A percentile compares a stretch with the other conserved stretches of the same genome.
Conservation (phyloP, 116 monocot species). For the Thalassia testudinum region DNA sequence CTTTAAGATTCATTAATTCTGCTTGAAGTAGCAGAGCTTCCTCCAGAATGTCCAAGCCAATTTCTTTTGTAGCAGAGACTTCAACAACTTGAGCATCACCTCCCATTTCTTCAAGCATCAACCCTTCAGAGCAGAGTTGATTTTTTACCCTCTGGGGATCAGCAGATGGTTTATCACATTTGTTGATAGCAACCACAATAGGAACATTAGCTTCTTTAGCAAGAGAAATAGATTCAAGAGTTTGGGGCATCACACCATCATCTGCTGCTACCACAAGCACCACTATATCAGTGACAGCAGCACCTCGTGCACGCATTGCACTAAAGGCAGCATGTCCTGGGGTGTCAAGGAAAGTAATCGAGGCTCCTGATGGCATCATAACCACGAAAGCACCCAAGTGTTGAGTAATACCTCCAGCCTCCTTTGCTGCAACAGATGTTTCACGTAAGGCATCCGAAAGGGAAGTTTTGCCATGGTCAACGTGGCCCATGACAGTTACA, state of each 20-base stretch:
- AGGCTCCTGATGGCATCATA: constrained; percentile 74
- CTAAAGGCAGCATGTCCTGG: constrained; percentile 98
- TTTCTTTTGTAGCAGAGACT: constrained; percentile 53
- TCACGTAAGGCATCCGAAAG: constrained; percentile 80
- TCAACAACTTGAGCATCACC: constrained; percentile 97
- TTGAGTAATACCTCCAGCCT: constrained; percentile 99
- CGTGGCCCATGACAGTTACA: constrained; percentile 99
- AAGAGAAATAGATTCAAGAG: constrained; percentile 84
- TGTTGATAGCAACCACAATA: constrained; percentile 96
- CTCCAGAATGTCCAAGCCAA: constrained; percentile 83
- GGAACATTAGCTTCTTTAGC: constrained; percentile 78
- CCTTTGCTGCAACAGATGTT: constrained; percentile 94
- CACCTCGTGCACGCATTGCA: constrained; percentile 97
- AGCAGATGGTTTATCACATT: constrained; percentile 87
- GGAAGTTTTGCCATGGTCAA: constrained; percentile 98
- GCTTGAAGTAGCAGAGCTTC: constrained; percentile 93
- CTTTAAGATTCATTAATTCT: constrained; percentile 88
- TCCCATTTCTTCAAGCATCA: constrained; percentile 82
- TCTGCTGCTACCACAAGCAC: constrained; percentile 97
- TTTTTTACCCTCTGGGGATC: constrained; percentile 77
- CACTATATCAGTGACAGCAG: constrained; percentile 95
- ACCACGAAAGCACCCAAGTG: constrained; percentile 96
- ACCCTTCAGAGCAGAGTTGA: constrained; percentile 78
- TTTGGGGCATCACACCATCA: constrained; percentile 99
- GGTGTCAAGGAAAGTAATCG: constrained; percentile 95